Conservation (phyloP, 148 eudicot genomes). For the Vaccinium corymbosum region DNA sequence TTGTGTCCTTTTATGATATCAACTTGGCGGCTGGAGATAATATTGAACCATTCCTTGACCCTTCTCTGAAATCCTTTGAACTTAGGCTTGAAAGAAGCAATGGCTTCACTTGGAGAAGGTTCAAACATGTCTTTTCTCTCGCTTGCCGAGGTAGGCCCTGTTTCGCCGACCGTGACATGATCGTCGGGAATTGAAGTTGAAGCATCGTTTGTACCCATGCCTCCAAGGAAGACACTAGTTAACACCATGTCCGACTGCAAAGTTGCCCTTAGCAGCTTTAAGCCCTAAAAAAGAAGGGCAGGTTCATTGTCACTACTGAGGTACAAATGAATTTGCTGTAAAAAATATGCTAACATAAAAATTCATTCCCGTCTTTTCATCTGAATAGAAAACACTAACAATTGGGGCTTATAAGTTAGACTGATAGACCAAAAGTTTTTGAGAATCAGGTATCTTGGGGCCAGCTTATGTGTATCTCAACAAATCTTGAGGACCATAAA, state of each 20-base stretch:
- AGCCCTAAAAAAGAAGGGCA: not conserved
- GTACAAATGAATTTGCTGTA: not conserved
- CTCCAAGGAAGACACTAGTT: not conserved
- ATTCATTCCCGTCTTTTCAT: too few species aligned
- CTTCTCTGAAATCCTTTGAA: not conserved
- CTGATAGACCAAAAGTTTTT: too few species aligned
- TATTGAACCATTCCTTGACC: not conserved
- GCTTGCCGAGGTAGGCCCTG: not conserved
- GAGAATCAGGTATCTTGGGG: too few species aligned
- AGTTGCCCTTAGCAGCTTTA: conserved; percentile 11
- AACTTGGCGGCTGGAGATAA: not conserved
- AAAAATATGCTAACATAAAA: not conserved
- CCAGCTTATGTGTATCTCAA: too few species aligned
- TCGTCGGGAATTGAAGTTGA: not conserved
- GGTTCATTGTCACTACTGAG: not conserved
- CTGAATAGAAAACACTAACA: too few species aligned
- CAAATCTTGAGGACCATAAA: too few species aligned
- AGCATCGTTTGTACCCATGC: not conserved
- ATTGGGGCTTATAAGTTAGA: too few species aligned
- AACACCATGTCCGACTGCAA: not conserved
- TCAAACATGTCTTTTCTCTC: not conserved
- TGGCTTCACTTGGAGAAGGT: not conserved
- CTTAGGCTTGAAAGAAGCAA: not conserved
- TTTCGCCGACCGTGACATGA: not conserved
- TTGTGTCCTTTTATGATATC: not conserved